Conservation (phyloP, 2,329 filamentous ascomycete genomes). For the Paraconiothyrium brasiliense region DNA sequence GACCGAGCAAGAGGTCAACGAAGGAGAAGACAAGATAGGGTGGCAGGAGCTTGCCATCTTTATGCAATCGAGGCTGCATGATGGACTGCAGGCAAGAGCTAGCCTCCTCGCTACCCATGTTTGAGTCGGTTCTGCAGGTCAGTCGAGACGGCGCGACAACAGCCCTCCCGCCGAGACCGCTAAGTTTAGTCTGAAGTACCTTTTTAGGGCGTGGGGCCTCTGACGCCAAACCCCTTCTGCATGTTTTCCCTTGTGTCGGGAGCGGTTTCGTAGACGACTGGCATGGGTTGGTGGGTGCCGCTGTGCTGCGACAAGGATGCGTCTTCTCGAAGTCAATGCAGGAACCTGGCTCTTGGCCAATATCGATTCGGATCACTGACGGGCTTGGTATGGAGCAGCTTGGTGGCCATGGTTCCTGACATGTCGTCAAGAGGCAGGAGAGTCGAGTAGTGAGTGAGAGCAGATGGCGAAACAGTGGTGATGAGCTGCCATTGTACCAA, state of each 20-base stretch:
- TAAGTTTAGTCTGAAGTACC: background rate
- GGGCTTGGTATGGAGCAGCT: background rate
- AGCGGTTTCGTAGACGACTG: background rate
- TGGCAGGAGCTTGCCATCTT: conserved; percentile 12
- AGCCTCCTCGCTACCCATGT: conserved; percentile 5
- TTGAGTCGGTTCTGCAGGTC: conserved; percentile 7
- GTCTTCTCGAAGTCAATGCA: background rate
- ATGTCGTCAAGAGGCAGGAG: background rate
- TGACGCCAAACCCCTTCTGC: background rate
- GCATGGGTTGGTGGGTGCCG: conserved; percentile 2
- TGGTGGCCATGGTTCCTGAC: background rate
- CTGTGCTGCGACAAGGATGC: background rate
- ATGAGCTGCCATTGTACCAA: background rate
- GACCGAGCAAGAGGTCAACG: conserved; percentile 26
- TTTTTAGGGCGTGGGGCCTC: conserved; percentile 4
- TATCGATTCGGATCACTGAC: background rate
- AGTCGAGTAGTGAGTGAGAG: background rate
- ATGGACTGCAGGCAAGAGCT: conserved; percentile 6
- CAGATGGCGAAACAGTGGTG: background rate
- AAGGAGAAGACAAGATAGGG: conserved; percentile 21
- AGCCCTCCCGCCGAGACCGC: conserved; percentile 4
- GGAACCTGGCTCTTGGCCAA: conserved; percentile 8
- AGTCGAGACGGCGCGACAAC: conserved; percentile 8
- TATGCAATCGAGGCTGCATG: conserved; percentile 3
- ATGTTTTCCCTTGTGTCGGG: background rate